phyloP scores from a whole-genome alignment of 768 basidiomycete species.

The Leucosporidium yakuticum region DNA sequence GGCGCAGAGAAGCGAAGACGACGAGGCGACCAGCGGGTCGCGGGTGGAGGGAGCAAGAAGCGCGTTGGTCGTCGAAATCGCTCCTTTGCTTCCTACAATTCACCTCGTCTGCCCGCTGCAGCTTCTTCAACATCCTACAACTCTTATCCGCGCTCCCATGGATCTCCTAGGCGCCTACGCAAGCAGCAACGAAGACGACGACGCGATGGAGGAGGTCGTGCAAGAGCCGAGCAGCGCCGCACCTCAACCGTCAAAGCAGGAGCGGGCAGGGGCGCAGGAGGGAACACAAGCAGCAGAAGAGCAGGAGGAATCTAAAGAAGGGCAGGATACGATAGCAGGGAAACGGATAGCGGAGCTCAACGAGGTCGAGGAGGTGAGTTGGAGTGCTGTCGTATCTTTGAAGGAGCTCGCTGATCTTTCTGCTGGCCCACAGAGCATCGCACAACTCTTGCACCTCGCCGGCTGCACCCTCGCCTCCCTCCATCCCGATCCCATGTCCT shows the following conservation, averaged over 20 bases:
- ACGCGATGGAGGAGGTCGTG: background rate
- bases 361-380: slow-evolving; percentile 29
- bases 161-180: background rate
- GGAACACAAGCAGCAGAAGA: background rate
- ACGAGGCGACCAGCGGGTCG: no score
- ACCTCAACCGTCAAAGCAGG: background rate
- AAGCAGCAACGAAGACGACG: background rate
- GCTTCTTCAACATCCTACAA: no score
- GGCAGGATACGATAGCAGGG: slow-evolving; percentile 3
- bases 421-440: slow-evolving; percentile 13
- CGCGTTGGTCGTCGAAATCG: no score
- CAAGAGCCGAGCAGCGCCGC: background rate
- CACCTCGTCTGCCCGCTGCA: no score
- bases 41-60: no score
- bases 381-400: background rate
- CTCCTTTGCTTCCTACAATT: no score
- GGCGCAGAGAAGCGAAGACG: background rate
- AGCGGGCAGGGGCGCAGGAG: background rate
- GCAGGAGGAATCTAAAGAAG: background rate
- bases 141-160: background rate
- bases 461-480: slow-evolving; percentile 31
- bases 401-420: background rate
- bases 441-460: slow-evolving; percentile 27
- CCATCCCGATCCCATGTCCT: slow-evolving; percentile 26
- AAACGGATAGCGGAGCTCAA: slow-evolving; percentile 26